phyloP scores from a whole-genome alignment of 495 filamentous ascomycete species.

The Hypoxylon cercidicola region DNA sequence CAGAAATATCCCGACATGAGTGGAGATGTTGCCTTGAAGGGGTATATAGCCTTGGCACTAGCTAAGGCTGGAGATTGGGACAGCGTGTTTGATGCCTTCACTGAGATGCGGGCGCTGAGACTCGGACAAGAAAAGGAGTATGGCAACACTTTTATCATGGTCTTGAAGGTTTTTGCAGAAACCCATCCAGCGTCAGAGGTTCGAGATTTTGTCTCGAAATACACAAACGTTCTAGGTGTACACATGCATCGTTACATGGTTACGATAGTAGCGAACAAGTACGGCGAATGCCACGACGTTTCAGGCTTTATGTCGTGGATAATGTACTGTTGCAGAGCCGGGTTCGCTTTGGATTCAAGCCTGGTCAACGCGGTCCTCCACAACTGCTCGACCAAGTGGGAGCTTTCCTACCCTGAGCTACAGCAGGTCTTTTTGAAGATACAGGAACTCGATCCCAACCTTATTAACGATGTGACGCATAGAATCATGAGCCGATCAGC shows the following conservation, averaged over 20 bases:
- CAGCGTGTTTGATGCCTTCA: slow-evolving; percentile 50
- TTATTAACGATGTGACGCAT: slow-evolving; percentile 47
- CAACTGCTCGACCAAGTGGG: slow-evolving; percentile 48
- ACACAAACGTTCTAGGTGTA: slow-evolving; percentile 48
- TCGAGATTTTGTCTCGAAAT: slow-evolving; percentile 53
- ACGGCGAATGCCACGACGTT: slow-evolving; percentile 54
- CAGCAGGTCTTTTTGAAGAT: slow-evolving; percentile 50
- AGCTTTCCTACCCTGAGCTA: slow-evolving; percentile 53
- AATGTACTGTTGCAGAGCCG: slow-evolving; percentile 43
- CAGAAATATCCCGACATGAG: slow-evolving; percentile 32
- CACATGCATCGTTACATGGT: slow-evolving; percentile 49
- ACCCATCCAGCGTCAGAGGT: slow-evolving; percentile 54
- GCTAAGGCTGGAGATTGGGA: slow-evolving; percentile 60
- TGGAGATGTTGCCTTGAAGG: slow-evolving; percentile 45
- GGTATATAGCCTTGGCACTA: slow-evolving; percentile 50
- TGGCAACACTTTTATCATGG: slow-evolving; percentile 49
- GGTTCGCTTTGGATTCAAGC: slow-evolving; percentile 48
- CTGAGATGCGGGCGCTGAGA: slow-evolving; percentile 41
- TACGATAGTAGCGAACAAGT: slow-evolving; percentile 59
- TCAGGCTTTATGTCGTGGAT: slow-evolving; percentile 51
- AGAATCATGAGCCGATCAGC: slow-evolving; percentile 53
- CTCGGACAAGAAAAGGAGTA: slow-evolving; percentile 31
- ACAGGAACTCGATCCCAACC: slow-evolving; percentile 39
- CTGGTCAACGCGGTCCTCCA: slow-evolving; percentile 57
- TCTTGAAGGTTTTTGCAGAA: slow-evolving; percentile 57